Evolutionary conservation across 352 stramenopile species (phyloP).

Genomic region (Halophytophthora polymorphica): DNA sequence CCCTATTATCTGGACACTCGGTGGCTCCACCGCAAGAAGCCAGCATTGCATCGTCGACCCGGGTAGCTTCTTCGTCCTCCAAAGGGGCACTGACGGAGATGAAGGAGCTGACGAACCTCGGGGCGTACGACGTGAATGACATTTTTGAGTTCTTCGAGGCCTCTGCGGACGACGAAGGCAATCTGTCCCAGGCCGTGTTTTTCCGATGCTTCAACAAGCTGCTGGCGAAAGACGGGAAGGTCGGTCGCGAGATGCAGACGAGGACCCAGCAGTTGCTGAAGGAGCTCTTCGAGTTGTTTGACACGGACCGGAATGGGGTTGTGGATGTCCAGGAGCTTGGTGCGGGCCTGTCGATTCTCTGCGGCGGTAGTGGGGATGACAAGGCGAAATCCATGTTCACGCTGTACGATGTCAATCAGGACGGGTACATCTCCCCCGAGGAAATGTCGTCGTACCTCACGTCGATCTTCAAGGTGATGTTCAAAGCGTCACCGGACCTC

Average conservation of each 20-base stretch:
- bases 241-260: constrained; percentile 34
- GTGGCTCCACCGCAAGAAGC: not conserved
- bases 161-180: constrained; percentile 57
- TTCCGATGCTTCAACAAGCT: constrained; percentile 86
- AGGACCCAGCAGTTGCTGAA: constrained; percentile 53
- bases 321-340: constrained; percentile 87
- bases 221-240: constrained; percentile 41
- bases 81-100: constrained; percentile 63
- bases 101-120: constrained; percentile 76
- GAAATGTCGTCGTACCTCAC: constrained; percentile 86
- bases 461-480: constrained; percentile 84
- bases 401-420: constrained; percentile 80
- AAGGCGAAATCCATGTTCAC: constrained; percentile 79
- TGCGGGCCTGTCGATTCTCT: constrained; percentile 85
- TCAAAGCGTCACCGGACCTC: constrained; percentile 74
- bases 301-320: constrained; percentile 69
- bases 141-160: constrained; percentile 86
- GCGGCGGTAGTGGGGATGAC: constrained; percentile 66
- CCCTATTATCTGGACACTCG: not conserved
- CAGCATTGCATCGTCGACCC: constrained; percentile 8
- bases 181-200: constrained; percentile 63
- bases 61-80: constrained; percentile 24
- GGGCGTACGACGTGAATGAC: constrained; percentile 81
- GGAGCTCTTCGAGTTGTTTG: constrained; percentile 82
- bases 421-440: constrained; percentile 74